A percentile compares a stretch with the other conserved stretches of the same genome.
These are phyloP conservation scores for Auriscalpium orientale DNA, from an alignment of 768 basidiomycete genomes.

Conservation along the genomic window DNA sequence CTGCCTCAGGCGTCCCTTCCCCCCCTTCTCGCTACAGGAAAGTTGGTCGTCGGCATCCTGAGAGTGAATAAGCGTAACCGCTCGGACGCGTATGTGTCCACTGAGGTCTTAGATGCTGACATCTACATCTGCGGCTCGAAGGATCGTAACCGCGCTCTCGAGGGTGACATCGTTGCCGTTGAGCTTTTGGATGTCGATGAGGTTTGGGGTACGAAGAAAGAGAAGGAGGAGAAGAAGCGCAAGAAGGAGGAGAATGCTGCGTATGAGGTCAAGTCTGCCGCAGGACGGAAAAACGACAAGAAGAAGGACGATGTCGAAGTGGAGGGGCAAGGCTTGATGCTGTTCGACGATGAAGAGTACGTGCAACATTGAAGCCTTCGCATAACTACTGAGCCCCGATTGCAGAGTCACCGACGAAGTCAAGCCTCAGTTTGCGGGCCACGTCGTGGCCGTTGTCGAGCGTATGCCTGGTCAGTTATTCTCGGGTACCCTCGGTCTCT, in stretches of 20 bases:
- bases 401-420: slow-evolving; percentile 90
- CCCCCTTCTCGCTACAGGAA: slow-evolving; percentile 92
- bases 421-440: slow-evolving; percentile 97
- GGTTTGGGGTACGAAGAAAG: slow-evolving; percentile 98
- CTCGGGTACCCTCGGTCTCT: slow-evolving; percentile 90
- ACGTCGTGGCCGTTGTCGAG: slow-evolving; percentile 99
- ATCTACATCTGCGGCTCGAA: slow-evolving; percentile 99
- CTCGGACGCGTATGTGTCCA: slow-evolving; percentile 97
- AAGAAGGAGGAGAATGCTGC: slow-evolving; percentile 99
- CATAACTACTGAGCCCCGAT: neutral
- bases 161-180: slow-evolving; percentile 97
- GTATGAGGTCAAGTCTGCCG: slow-evolving; percentile 72
- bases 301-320: slow-evolving; percentile 99
- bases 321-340: slow-evolving; percentile 92
- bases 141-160: slow-evolving; percentile 95
- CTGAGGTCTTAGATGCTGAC: slow-evolving; percentile 95
- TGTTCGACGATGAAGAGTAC: slow-evolving; percentile 97
- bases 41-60: slow-evolving; percentile 93
- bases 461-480: slow-evolving; percentile 98
- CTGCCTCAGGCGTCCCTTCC: slow-evolving; percentile 96
- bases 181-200: slow-evolving; percentile 97
- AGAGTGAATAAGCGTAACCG: slow-evolving; percentile 98
- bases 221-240: slow-evolving; percentile 99
- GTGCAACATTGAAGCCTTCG: slow-evolving; percentile 15
- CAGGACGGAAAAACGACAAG: slow-evolving; percentile 91